These are phyloP conservation scores for Pythium graminicola DNA, from an alignment of 352 stramenopile genomes.

Conservation along the genomic window DNA sequence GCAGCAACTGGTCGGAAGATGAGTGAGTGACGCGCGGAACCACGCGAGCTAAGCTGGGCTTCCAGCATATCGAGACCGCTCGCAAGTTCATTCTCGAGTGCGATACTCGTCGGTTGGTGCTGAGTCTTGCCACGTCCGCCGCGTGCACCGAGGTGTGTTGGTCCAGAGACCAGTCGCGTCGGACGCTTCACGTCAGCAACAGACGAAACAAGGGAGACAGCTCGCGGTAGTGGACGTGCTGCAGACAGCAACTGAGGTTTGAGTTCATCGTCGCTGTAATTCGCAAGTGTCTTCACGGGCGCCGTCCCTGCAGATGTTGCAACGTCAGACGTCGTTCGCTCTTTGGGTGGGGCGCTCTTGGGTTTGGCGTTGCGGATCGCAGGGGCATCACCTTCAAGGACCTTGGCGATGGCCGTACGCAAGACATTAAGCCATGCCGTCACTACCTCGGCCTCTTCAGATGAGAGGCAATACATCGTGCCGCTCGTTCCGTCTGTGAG, in stretches of 20 bases:
- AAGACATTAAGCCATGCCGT: slow-evolving; percentile 70
- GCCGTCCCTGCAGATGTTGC: neutral
- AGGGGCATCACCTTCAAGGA: neutral
- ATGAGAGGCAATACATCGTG: slow-evolving; percentile 79
- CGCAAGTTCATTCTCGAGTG: slow-evolving; percentile 71
- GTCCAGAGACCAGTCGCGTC: slow-evolving; percentile 18
- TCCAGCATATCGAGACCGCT: slow-evolving; percentile 61
- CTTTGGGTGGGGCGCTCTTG: neutral
- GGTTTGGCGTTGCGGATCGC: neutral
- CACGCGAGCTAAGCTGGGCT: slow-evolving; percentile 37
- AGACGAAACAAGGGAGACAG: slow-evolving; percentile 13
- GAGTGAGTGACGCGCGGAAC: slow-evolving; percentile 28
- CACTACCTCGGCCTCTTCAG: slow-evolving; percentile 61
- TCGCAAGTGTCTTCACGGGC: slow-evolving; percentile 6
- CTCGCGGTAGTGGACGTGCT: slow-evolving; percentile 3
- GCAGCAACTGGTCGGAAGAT: slow-evolving; percentile 53
- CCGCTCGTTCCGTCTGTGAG: slow-evolving; percentile 63
- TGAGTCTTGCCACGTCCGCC: slow-evolving; percentile 36
- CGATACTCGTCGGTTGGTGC: slow-evolving; percentile 58
- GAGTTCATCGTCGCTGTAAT: slow-evolving; percentile 19
- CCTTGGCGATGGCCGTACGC: slow-evolving; percentile 35
- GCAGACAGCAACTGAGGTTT: slow-evolving; percentile 5
- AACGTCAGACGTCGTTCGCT: neutral
- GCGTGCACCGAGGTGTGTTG: slow-evolving; percentile 18
- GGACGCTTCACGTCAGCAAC: slow-evolving; percentile 15